phyloP scores from a whole-genome alignment of 805 yeast genomes.

The Lachancea sp. region DNA sequence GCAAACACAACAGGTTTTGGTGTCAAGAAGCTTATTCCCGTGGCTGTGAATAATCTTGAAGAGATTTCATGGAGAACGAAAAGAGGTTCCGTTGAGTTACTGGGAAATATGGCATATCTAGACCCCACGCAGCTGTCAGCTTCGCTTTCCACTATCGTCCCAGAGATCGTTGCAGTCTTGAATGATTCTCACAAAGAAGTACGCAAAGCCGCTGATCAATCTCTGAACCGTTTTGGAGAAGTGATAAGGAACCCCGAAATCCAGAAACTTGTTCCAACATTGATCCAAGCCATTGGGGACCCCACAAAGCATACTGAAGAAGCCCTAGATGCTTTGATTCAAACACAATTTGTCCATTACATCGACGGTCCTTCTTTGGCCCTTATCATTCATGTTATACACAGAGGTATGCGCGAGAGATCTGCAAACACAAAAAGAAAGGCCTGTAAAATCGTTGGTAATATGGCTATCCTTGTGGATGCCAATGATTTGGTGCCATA shows the following conservation, averaged over 20 bases:
- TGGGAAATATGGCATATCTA: constrained; percentile 96
- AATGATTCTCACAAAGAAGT: constrained; percentile 97
- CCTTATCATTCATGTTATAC: constrained; percentile 85
- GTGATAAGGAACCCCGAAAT: constrained; percentile 97
- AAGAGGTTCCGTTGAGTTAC: constrained; percentile 90
- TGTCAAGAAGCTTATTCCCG: constrained; percentile 82
- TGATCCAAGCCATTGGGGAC: constrained; percentile 90
- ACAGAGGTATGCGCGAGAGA: constrained; percentile 91
- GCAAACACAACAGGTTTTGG: constrained; percentile 87
- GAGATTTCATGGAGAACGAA: constrained; percentile 94
- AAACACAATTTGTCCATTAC: constrained; percentile 92
- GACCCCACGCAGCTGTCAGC: constrained; percentile 92
- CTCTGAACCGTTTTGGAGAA: constrained; percentile 88
- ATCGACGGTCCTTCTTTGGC: constrained; percentile 98
- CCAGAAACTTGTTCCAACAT: constrained; percentile 78
- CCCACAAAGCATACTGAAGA: constrained; percentile 86
- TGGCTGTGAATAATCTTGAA: constrained; percentile 78
- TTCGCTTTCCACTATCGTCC: constrained; percentile 83
- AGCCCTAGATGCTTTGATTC: constrained; percentile 78
- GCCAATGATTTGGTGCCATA: constrained; percentile 80
- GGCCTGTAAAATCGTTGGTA: constrained; percentile 97
- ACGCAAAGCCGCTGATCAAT: constrained; percentile 85
- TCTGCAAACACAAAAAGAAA: constrained; percentile 89
- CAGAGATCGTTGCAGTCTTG: constrained; percentile 91
- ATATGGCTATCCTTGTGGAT: constrained; percentile 95